Evolutionary conservation across 2,329 filamentous ascomycete genomes (phyloP), one percentile per base, ranked within the genome.

Genomic region (Aspergillus phoenicis): DNA sequence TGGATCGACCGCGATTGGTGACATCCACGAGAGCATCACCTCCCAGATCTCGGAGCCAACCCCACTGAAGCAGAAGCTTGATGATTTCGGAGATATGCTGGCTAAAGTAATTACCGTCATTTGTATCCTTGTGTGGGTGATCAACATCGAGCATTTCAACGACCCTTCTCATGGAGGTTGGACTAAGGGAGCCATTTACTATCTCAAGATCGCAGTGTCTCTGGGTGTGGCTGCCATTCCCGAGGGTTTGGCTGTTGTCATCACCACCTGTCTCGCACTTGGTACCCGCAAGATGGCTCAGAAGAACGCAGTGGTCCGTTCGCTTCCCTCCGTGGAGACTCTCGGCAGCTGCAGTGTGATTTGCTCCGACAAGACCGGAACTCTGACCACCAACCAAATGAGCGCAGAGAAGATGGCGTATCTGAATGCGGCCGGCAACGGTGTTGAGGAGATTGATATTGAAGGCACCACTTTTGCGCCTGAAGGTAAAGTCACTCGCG

Each of bases 51-150:
- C 94, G 22, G 93, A 97, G 75, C 95, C 95, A 0, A 99, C 95
- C 0, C 95, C 95, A 13, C 80, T 99, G 69, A 99, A 99, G 84
- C 92, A 99, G 83, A 99, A 99, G 83, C 85, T 99, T 64, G 97
- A 99, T 77, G 93, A 98, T 72, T 99, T 99, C 74, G 96, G 95
- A 65, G 95, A 99, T 79, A 89, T 86, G 74, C 84, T 99, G 64
- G 96, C 96, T 70, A 99, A 98, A 84, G 95, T 98, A 64, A 99
- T 99, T 68, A 98, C 94, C 6, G 90, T 93, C 63, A 99, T 99
- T 72, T 99, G 96, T 78, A 83, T 98, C 66, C 82, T 97, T 60
- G 95, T 99, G 70, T 99, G 95, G 95, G 83, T 98, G 62, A 99
- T 99, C 84, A 99, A 99, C 81, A 91, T 98, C 68, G 89, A 91